phyloP scores from a whole-genome alignment of 495 filamentous ascomycete species.

The Xylaria sp. region DNA sequence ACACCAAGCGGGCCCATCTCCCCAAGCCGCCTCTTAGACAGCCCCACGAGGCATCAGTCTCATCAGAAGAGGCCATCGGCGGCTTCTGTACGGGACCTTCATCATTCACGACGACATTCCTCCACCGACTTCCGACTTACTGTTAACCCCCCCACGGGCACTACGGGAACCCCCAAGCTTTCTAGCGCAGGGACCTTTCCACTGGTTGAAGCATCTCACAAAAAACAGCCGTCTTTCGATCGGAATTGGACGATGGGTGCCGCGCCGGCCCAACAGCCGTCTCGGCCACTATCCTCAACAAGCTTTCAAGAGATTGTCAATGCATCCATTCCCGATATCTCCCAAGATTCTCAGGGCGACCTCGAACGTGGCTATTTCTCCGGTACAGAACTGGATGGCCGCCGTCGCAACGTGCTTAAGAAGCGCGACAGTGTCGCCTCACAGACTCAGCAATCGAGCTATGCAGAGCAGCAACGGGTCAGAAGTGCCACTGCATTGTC shows the following conservation, averaged over 20 bases:
- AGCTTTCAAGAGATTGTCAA: conserved; percentile 49
- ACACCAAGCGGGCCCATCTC: conserved; percentile 51
- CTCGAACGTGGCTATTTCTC: conserved; percentile 95
- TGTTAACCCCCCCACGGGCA: conserved; percentile 36
- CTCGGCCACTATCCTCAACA: conserved; percentile 55
- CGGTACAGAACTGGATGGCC: conserved; percentile 80
- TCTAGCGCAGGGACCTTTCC: conserved; percentile 44
- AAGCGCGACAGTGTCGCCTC: conserved; percentile 70
- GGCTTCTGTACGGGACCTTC: conserved; percentile 81
- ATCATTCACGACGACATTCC: conserved; percentile 87
- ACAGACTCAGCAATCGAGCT: conserved; percentile 72
- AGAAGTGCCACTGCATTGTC: conserved; percentile 65
- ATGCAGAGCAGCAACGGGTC: conserved; percentile 72
- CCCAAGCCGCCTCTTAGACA: conserved; percentile 58
- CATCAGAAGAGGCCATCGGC: conserved; percentile 70
- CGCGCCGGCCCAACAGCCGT: conserved; percentile 45
- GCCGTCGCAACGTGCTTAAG: conserved; percentile 75
- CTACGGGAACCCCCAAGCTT: conserved; percentile 46
- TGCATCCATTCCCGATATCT: conserved; percentile 39
- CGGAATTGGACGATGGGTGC: conserved; percentile 83
- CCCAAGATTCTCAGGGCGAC: conserved; percentile 58
- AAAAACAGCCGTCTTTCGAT: conserved; percentile 89
- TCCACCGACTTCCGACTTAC: conserved; percentile 72
- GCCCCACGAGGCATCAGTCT: conserved; percentile 57
- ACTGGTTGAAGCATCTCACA: conserved; percentile 57